Percentiles rank a stretch among this genome's conserved stretches.
phyloP scores from a whole-genome alignment of 2,329 filamentous ascomycete genomes.

The Thelonectria blattea region DNA sequence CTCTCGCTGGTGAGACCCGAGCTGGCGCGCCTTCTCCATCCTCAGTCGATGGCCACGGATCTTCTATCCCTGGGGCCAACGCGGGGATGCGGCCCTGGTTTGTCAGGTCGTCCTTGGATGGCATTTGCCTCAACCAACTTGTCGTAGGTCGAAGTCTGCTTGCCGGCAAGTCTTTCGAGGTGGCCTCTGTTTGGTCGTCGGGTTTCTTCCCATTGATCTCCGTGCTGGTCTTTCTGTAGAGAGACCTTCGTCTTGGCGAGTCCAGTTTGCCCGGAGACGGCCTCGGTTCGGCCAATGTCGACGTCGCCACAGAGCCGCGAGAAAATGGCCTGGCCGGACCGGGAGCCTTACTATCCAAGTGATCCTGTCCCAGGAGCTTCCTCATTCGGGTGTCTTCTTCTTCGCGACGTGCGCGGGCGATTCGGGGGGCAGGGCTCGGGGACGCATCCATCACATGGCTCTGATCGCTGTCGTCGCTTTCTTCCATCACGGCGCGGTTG shows the following conservation, averaged over 20 bases:
- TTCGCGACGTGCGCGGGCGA: constrained; percentile 46
- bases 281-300: constrained; percentile 27
- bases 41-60: constrained; percentile 45
- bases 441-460: constrained; percentile 49
- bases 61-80: constrained; percentile 48
- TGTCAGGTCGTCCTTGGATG: constrained; percentile 35
- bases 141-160: constrained; percentile 15
- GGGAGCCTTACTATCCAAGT: constrained; percentile 41
- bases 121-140: constrained; percentile 27
- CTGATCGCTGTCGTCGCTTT: constrained; percentile 34
- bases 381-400: constrained; percentile 42
- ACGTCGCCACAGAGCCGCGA: constrained; percentile 33
- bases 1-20: neutral
- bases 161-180: constrained; percentile 9
- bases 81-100: constrained; percentile 45
- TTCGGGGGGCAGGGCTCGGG: constrained; percentile 58
- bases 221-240: constrained; percentile 35
- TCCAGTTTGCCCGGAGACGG: constrained; percentile 28
- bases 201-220: constrained; percentile 18
- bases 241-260: constrained; percentile 28
- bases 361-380: constrained; percentile 38
- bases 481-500: constrained; percentile 41
- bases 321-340: constrained; percentile 31
- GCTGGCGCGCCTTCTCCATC: constrained; percentile 6
- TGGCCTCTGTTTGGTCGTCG: constrained; percentile 15